A percentile compares a stretch with the other conserved stretches of the same genome.
phyloP scores from a whole-genome alignment of 805 yeast genomes.

The Myxozyma lipomycoides region DNA sequence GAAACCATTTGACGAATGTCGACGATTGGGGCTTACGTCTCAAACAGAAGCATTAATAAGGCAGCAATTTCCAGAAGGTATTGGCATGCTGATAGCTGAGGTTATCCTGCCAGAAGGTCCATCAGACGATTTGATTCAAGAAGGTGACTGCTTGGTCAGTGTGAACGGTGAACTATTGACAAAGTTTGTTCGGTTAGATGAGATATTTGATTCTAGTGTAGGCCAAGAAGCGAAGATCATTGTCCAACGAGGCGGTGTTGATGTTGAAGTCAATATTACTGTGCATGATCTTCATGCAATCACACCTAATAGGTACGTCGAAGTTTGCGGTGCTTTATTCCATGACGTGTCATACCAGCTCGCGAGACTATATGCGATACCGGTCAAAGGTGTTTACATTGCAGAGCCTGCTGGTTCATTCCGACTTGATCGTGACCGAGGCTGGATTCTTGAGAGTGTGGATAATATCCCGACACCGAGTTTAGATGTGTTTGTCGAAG shows the following conservation, averaged over 20 bases:
- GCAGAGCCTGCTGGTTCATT: slow-evolving; percentile 78
- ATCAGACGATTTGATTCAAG: slow-evolving; percentile 61
- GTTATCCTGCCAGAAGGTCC: slow-evolving; percentile 83
- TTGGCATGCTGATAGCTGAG: slow-evolving; percentile 80
- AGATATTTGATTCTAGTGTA: slow-evolving; percentile 67
- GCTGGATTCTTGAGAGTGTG: slow-evolving; percentile 77
- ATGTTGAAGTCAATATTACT: slow-evolving; percentile 46
- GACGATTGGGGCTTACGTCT: slow-evolving; percentile 73
- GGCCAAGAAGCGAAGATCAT: slow-evolving; percentile 54
- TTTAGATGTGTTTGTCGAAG: slow-evolving; percentile 70
- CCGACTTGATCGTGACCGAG: slow-evolving; percentile 45
- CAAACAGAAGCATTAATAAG: slow-evolving; percentile 72
- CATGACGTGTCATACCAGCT: slow-evolving; percentile 83
- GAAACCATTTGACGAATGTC: slow-evolving; percentile 81
- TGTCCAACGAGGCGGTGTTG: slow-evolving; percentile 72
- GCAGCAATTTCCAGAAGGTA: slow-evolving; percentile 61
- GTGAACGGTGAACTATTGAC: slow-evolving; percentile 62
- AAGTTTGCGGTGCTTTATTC: slow-evolving; percentile 82
- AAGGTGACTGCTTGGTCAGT: slow-evolving; percentile 80
- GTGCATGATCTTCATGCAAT: slow-evolving; percentile 77
- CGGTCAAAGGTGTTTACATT: slow-evolving; percentile 78
- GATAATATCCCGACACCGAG: slow-evolving; percentile 73
- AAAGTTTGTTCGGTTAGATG: slow-evolving; percentile 77
- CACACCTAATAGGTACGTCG: slow-evolving; percentile 76
- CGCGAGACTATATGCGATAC: slow-evolving; percentile 78